These are phyloP conservation scores for Phragmites australis DNA, from an alignment of 176 grass and related monocot species.

Conservation along the genomic window DNA sequence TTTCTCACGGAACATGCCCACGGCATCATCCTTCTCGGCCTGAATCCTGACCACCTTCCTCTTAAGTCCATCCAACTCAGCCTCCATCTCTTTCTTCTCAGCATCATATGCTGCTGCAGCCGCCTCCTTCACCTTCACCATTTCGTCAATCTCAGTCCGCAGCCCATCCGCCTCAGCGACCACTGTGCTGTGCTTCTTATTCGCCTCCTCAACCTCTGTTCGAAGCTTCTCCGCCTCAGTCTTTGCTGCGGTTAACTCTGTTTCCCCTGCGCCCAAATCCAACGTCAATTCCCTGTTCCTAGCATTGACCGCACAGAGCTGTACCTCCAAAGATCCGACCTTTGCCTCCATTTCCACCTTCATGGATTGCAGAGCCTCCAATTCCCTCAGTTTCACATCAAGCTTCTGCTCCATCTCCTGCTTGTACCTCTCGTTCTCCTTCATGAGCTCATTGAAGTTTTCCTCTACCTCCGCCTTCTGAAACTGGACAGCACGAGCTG, in stretches of 20 bases:
- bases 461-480: neutral
- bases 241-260: neutral
- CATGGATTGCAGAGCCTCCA: neutral
- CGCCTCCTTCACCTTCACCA: slow-evolving; percentile 18
- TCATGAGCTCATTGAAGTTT: slow-evolving; percentile 2
- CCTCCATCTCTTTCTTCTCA: slow-evolving; percentile 4
- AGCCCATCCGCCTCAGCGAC: neutral
- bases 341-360: neutral
- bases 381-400: neutral
- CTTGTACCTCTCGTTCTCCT: neutral
- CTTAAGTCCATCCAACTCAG: slow-evolving; percentile 24
- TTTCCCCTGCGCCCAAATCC: neutral
- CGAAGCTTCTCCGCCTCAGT: neutral
- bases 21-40: slow-evolving; percentile 49
- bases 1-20: slow-evolving; percentile 8
- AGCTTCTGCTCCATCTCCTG: slow-evolving; percentile 15
- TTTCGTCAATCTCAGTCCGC: neutral
- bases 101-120: neutral
- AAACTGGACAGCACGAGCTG: neutral
- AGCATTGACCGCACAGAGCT: neutral
- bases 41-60: neutral
- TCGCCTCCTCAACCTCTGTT: neutral
- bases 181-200: neutral
- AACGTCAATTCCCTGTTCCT: slow-evolving; percentile 1
- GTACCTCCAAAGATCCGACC: neutral